A percentile compares a stretch with the other conserved stretches of the same genome.
phyloP scores from a whole-genome alignment of 1,284 basidiomycete species.

The Tilletia caries region DNA sequence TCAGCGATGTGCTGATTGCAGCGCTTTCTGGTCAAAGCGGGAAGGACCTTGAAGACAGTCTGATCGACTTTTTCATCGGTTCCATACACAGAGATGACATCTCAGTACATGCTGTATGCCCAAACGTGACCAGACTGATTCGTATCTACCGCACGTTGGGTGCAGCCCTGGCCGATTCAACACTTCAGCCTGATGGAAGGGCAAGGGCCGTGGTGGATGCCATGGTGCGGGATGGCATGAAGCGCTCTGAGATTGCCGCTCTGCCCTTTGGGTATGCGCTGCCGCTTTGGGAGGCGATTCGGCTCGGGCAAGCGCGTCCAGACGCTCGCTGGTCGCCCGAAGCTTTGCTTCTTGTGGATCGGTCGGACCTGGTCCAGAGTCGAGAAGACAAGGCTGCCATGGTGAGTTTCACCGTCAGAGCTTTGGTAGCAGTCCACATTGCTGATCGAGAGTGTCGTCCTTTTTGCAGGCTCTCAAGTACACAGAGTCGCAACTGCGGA shows the following conservation, averaged over 20 bases:
- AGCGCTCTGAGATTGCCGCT: background rate
- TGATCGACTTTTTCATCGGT: background rate
- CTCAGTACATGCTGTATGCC: background rate
- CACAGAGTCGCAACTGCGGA: constrained; percentile 8
- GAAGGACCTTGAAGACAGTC: background rate
- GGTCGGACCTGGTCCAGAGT: background rate
- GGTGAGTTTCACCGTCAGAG: background rate
- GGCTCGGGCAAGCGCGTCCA: background rate
- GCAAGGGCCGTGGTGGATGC: background rate
- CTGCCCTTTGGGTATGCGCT: background rate
- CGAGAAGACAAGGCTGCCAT: constrained; percentile 8
- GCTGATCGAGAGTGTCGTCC: background rate
- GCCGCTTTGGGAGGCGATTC: constrained; percentile 2
- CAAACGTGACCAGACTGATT: background rate
- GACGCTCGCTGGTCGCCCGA: background rate
- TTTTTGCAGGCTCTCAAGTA: background rate
- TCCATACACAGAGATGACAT: background rate
- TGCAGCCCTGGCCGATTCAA: background rate
- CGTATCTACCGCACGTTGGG: background rate
- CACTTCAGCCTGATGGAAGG: background rate
- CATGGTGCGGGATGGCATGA: background rate
- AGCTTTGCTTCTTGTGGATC: constrained; percentile 2
- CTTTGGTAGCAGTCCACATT: background rate
- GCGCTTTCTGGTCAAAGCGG: background rate
- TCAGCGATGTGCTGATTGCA: background rate